Conservation (phyloP, 2,329 filamentous ascomycete genomes). For the Apiospora phragmitis region DNA sequence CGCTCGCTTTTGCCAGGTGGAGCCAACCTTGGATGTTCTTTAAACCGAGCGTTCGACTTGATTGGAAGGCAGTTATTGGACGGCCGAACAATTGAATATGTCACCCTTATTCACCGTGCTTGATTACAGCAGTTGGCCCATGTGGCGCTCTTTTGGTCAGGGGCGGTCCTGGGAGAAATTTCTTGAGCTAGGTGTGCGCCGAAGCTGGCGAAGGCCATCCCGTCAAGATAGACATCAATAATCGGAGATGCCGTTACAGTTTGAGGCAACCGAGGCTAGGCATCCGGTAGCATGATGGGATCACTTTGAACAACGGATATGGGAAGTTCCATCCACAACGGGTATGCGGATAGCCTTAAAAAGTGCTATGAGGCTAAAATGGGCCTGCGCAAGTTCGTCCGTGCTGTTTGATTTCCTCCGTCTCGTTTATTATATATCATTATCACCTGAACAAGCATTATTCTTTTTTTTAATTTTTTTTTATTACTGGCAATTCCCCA, state of each 20-base stretch:
- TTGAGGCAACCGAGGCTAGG: slow-evolving; percentile 4
- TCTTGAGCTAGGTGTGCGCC: background rate
- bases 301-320: background rate
- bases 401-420: background rate
- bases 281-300: slow-evolving; percentile 1
- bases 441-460: background rate
- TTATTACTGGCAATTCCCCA: background rate
- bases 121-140: background rate
- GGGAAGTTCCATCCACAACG: slow-evolving; percentile 6
- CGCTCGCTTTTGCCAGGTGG: background rate
- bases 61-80: too few species aligned
- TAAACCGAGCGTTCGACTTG: background rate
- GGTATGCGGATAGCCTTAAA: slow-evolving; percentile 8
- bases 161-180: background rate
- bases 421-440: background rate
- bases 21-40: background rate
- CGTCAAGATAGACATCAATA: background rate
- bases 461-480: too few species aligned
- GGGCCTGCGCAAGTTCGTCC: background rate
- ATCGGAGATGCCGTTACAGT: slow-evolving; percentile 15
- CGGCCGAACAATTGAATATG: background rate
- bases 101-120: background rate
- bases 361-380: slow-evolving; percentile 5
- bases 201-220: background rate
- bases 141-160: background rate